Conservation (phyloP, 176 grass and related monocot genomes). For the Luzula sylvatica region DNA sequence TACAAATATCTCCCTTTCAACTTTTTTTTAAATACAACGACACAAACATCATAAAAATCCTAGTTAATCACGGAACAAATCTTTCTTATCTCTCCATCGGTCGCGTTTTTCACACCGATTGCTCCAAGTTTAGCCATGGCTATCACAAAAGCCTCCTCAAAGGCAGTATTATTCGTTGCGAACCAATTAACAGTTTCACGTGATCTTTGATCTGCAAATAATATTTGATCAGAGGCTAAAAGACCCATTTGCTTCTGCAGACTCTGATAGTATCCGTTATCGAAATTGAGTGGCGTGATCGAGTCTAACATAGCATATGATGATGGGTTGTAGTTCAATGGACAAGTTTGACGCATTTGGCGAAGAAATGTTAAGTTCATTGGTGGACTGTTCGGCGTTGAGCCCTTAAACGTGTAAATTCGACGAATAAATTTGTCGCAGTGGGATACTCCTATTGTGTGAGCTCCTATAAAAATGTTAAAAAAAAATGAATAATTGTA, state of each 20-base stretch:
- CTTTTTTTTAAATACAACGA: too few species aligned
- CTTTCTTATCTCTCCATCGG: slow-evolving; percentile 52
- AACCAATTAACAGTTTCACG: slow-evolving; percentile 55
- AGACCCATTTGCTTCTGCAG: slow-evolving; percentile 61
- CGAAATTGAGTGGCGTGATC: slow-evolving; percentile 43
- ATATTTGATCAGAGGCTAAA: slow-evolving; percentile 61
- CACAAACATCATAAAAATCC: too few species aligned
- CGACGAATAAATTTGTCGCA: slow-evolving; percentile 76
- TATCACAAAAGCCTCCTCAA: slow-evolving; percentile 42
- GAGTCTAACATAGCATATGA: slow-evolving; percentile 42
- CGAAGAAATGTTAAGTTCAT: slow-evolving; percentile 63
- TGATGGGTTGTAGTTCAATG: slow-evolving; percentile 32
- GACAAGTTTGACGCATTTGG: slow-evolving; percentile 45
- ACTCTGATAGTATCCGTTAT: slow-evolving; percentile 83
- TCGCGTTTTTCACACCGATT: slow-evolving; percentile 46
- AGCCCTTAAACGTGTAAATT: slow-evolving; percentile 71
- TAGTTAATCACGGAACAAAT: slow-evolving; percentile 60
- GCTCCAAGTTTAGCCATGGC: slow-evolving; percentile 59
- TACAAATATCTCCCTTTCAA: too few species aligned
- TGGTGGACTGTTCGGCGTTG: slow-evolving; percentile 45
- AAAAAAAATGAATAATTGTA: not conserved
- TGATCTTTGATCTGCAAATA: slow-evolving; percentile 62
- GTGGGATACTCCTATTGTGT: slow-evolving; percentile 72
- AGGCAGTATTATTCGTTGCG: slow-evolving; percentile 55
- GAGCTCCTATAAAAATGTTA: slow-evolving; percentile 29